Conservation (phyloP, 768 basidiomycete species). For the Tephrocybe sp. region DNA sequence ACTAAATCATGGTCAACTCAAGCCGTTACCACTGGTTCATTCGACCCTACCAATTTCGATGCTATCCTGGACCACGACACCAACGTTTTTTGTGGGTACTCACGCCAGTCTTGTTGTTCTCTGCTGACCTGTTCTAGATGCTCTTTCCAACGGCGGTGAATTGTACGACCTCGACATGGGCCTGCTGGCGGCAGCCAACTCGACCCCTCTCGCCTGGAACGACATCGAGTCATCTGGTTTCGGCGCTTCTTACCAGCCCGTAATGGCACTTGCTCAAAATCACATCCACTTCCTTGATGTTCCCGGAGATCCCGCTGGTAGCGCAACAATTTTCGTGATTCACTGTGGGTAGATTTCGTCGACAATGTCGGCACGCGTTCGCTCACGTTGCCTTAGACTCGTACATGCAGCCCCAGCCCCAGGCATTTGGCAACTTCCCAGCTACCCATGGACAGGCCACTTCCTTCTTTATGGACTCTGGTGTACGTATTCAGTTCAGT, state of each 20-base stretch:
- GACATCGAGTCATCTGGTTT: slow-evolving; percentile 60
- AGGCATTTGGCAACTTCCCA: slow-evolving; percentile 70
- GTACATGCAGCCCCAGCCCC: slow-evolving; percentile 74
- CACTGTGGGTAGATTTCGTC: slow-evolving; percentile 59
- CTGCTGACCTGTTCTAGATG: slow-evolving; percentile 45
- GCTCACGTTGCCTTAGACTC: slow-evolving; percentile 47
- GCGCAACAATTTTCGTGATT: slow-evolving; percentile 80
- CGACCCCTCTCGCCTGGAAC: slow-evolving; percentile 61
- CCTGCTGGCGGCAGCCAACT: slow-evolving; percentile 58
- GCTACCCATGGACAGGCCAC: slow-evolving; percentile 66
- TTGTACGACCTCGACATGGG: slow-evolving; percentile 74
- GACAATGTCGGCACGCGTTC: not conserved
- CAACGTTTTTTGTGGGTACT: slow-evolving; percentile 75
- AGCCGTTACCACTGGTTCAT: slow-evolving; percentile 42
- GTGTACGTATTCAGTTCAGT: slow-evolving; percentile 41
- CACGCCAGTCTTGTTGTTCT: not conserved
- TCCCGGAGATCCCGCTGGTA: slow-evolving; percentile 65
- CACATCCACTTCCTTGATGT: slow-evolving; percentile 84
- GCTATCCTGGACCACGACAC: slow-evolving; percentile 94
- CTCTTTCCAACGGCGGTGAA: slow-evolving; percentile 61
- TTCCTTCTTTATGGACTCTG: slow-evolving; percentile 61
- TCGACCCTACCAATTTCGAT: slow-evolving; percentile 63
- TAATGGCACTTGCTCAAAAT: slow-evolving; percentile 83
- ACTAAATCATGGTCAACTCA: slow-evolving; percentile 82
- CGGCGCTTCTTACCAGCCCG: slow-evolving; percentile 59